Base-by-base conservation (phyloP, 169 alveolate genomes). In the Plasmodium ovale region DNA sequence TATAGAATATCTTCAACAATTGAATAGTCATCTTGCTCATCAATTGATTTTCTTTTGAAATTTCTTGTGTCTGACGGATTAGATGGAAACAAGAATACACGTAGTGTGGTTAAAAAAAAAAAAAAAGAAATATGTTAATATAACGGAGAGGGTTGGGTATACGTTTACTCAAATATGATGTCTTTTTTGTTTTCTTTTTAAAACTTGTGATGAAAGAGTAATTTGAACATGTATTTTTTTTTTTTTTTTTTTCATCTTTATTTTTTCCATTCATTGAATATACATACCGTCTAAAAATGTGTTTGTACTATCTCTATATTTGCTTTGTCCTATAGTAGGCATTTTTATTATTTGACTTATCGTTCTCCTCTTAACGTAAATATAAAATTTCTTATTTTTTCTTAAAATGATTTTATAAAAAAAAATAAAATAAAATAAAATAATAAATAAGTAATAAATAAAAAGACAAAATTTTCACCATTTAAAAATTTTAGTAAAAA, bases 321-420 rank as follows among this genome's bases (percentile, higher is more conserved):
- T 77, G n/a, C 35, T 77, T 47, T 77, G 60, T 62, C 88, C 88
- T 77, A 77, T 44, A 44, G 74, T 54, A 77, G 88, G 88, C 88
- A 77, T 77, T 77, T 77, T 77, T 60, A 77, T 62, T 23, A 42
- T 35, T 35, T 35, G 16, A 44, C 31, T 77, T 62, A 60, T 27
- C 27, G 42, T 37, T 58, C 2, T 62, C 49, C 21, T 68, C 23
- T 59, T 19, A 60, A 39, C 33, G 62, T 77, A 77, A 62, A 77
- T 47, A 62, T 72, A 42, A 33, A 65, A 16, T 37, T 65, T 65
- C 6, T 37, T 14, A 33, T 5, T 65, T 35, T 16, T n/a, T 49
- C 31, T 51, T 47, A 27, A 49, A 70, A 70, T 23, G 39, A 35
- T 16, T 23, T 49, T 37, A 49, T 12, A 49, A 25, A 49, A 31